Base-by-base conservation (phyloP, 2,329 filamentous ascomycete species). In the Graphilbum ipis-grandicollis region DNA sequence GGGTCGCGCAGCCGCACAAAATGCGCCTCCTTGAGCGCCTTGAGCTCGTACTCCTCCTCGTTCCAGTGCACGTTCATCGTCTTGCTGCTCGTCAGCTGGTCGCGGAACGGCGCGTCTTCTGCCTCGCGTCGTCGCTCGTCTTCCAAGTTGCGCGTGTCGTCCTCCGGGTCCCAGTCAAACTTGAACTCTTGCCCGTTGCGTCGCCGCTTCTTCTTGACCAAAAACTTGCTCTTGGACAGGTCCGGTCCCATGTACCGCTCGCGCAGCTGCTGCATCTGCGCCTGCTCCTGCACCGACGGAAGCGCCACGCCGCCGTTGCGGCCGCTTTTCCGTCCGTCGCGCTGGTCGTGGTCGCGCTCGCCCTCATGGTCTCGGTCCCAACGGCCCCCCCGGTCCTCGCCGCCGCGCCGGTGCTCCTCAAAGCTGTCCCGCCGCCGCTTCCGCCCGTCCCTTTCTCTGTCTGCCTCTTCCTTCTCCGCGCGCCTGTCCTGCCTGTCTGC, bases 171-270 rank as follows among this genome's bases (percentile, higher is more conserved):
- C 90, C 90, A 98, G 49, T 93, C 90, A 49, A 98, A 98, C 50
- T 94, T 98, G 63, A 98, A 98, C 55, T 98, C 96, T 58, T 86
- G 84, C 1, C 83, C 90, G 2, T 85, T 93, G 43, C 88, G 71
- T 60, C 82, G 80, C 39, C 88, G 72, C 64, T 96, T 96, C 68
- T 96, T 98, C 62, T 90, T 83, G 1, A 86, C 86, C 0, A 85
- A 93, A 52, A 96, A 94, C 28, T 71, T 93, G 39, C 66, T 68
- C 44, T 78, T 72, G 45, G 90, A 92, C 36, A 81, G 74, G 44
- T 93, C 83, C 1, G 83, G 79, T 3, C 90, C 90, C 69, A 96
- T 86, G 52, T 98, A 98, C 43, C 84, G 68, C 47, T 83, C 75
- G 41, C 81, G 70, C 42, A 83, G 73, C 40, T 90, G 60, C 21